Base-by-base conservation (phyloP, 1,284 basidiomycete genomes). In the Mycena citricolor region DNA sequence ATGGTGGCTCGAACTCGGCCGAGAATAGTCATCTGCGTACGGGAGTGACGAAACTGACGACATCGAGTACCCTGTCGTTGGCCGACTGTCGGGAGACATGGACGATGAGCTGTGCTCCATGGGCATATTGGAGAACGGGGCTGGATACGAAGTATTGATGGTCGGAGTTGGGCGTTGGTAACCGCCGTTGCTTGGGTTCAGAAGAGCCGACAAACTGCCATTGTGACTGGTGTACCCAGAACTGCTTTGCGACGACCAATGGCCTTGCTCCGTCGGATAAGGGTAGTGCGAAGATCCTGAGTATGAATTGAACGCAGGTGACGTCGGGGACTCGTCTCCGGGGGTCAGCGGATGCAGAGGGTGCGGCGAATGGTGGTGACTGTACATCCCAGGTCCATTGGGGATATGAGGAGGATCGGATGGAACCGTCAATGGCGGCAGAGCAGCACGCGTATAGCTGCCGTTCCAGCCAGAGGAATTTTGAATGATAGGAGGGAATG, bases 381-480 rank as follows among this genome's bases (percentile, higher is more conserved):
- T n/a, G 56, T 84, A 84, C 52, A 84, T 68, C 59, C 57, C 55
- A 44, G 63, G 68, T 56, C 72, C 72, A 57, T 80, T 75, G 2
- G 77, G 72, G 42, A 82, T 62, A 44, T 77, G 67, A 11, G 80
- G 73, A 16, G 83, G 71, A 43, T 86, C 83, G 21, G 82, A 80
- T 31, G 88, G 88, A 30, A 90, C 85, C 37, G 80, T 87, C 42
- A 90, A 74, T n/a, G 87, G 87, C 19, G 87, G 87, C 36, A 90
- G 70, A 30, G 83, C 77, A 37, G 77, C 71, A 20, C 86, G 79
- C 36, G 77, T 67, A 65, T 86, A 86, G 44, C 55, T 51, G 42
- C 59, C 72, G 37, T 71, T 68, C 83, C 83, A 86, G 47, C 74
- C 73, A 32, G 73, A 57, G 38, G 52, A 51, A 20, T 72, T 68